phyloP scores from a whole-genome alignment of 495 filamentous ascomycete genomes.

The Aspergillus ostianus region DNA sequence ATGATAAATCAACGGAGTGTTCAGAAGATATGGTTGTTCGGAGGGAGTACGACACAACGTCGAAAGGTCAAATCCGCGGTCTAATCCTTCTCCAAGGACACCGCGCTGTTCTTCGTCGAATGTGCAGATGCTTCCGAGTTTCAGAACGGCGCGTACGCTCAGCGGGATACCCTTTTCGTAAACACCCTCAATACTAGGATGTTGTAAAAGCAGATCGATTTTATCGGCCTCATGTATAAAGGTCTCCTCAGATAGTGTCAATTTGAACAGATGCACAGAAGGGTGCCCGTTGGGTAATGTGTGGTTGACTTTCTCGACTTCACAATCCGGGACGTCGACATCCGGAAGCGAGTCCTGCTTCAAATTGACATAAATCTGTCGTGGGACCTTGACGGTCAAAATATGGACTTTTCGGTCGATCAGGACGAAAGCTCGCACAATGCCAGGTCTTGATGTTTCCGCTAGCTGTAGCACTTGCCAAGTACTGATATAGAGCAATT shows the following conservation, averaged over 20 bases:
- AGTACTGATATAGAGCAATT: conserved; percentile 81
- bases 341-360: conserved; percentile 84
- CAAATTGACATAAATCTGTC: conserved; percentile 88
- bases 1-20: conserved; percentile 70
- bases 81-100: conserved; percentile 88
- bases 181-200: conserved; percentile 92
- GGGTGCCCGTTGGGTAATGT: conserved; percentile 94
- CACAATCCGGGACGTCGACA: conserved; percentile 81
- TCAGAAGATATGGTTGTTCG: conserved; percentile 68
- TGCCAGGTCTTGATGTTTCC: conserved; percentile 74
- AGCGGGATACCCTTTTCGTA: conserved; percentile 93
- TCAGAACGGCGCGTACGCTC: conserved; percentile 77
- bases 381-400: conserved; percentile 84
- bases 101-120: conserved; percentile 89
- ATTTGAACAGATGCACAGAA: conserved; percentile 89
- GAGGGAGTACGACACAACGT: conserved; percentile 64
- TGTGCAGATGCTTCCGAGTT: conserved; percentile 89
- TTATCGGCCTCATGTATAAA: conserved; percentile 82
- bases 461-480: conserved; percentile 93
- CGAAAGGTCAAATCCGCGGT: conserved; percentile 88
- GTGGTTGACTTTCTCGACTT: conserved; percentile 86
- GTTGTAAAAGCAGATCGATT: conserved; percentile 78
- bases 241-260: conserved; percentile 82
- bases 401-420: conserved; percentile 89
- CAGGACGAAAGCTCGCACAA: conserved; percentile 84